Evolutionary conservation across 2,329 filamentous ascomycete genomes (phyloP), one percentile per base, ranked within the genome.

Genomic region (Neobulgaria alba): DNA sequence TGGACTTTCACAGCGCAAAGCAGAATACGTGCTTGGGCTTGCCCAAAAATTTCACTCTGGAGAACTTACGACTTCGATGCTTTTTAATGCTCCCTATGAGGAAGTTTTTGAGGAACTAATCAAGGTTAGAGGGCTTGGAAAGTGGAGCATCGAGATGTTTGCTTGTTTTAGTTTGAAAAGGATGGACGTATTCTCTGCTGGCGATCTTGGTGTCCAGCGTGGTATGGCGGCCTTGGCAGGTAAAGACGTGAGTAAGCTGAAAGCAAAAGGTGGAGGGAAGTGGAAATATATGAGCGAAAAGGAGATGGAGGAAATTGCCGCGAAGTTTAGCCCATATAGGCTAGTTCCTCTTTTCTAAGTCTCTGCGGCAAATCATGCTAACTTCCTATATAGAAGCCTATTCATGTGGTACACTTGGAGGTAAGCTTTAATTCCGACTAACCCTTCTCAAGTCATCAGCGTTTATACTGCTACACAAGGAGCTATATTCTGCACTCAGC

Each of bases 371-470:
- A 36, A 39, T 19, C 42, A 36, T 45, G 43, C 51, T 49, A 33
- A 50, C 44, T 17, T 2, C 41, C 33, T 18, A 3, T 31, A 14
- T 38, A 81, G 89, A 57, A 92, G 82, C 54, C 61, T 95, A 32
- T 95, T 95, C 57, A 95, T 95, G 89, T 95, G 89, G 89, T 94
- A 94, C 60, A 94, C 95, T 85, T 95, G 90, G 39, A 35, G 23
- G 23, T 26, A 26, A 26, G 23, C 12, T 26, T 26, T 12, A 26
- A 7, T 7, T 12, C 23, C 23, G 7, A 26, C n/a, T n/a, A n/a
- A n/a, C n/a, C n/a, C n/a, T 29, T 12, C 12, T 15, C 3, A 10
- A n/a, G 10, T 32, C 17, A 32, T n/a, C 17, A 32, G 30, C n/a
- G 26, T 9, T n/a, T 32, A 15, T 32, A 7, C n/a, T 7, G 26